These are phyloP conservation scores for Tritrichomonas foetus DNA, from an alignment of 208 protist species.

Conservation along the genomic window DNA sequence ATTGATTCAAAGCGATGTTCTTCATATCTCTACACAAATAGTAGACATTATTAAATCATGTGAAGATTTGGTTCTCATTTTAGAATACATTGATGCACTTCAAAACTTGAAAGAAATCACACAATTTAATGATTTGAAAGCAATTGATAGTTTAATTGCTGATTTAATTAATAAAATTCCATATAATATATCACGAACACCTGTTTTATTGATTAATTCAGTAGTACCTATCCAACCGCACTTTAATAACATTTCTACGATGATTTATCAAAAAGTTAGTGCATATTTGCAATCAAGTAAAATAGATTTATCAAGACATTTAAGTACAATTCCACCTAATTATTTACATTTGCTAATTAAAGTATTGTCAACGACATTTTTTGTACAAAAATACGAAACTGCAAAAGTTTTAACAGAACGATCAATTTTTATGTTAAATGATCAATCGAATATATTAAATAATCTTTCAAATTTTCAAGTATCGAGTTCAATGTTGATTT, in stretches of 20 bases:
- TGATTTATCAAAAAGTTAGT: too few species aligned
- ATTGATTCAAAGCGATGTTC: neutral
- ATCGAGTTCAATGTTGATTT: neutral
- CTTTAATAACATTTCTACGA: too few species aligned
- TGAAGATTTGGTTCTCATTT: neutral
- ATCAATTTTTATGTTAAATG: neutral
- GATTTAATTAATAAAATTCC: neutral
- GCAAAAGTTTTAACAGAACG: neutral
- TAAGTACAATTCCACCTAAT: neutral
- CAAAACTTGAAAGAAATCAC: neutral
- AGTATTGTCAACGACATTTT: neutral
- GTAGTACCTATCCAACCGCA: too few species aligned
- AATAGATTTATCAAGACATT: too few species aligned
- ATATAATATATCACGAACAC: neutral
- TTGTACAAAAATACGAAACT: neutral
- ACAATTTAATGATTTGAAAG: neutral
- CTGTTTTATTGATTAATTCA: too few species aligned
- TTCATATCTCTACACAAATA: neutral
- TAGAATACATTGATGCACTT: neutral
- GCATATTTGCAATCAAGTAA: too few species aligned
- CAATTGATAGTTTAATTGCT: neutral
- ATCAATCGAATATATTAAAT: too few species aligned
- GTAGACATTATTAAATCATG: neutral
- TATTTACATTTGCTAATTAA: neutral
- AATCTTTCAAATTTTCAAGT: neutral